A percentile compares a stretch with the other conserved stretches of the same genome.
These are phyloP conservation scores for Ogataea corticis DNA, from an alignment of 805 yeast genomes.

Conservation along the genomic window DNA sequence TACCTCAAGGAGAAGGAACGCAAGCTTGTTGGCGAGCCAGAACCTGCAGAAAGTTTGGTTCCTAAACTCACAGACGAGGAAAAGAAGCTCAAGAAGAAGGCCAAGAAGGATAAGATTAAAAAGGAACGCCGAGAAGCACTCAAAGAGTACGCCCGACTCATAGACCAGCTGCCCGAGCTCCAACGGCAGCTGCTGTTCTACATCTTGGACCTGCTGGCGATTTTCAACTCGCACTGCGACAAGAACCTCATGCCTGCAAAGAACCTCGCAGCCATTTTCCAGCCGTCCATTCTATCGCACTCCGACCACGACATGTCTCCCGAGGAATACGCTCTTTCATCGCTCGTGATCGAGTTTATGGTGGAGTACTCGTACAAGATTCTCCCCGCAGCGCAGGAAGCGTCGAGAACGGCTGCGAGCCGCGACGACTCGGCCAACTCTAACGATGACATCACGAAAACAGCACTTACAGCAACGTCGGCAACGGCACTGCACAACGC, in stretches of 20 bases:
- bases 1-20: constrained; percentile 58
- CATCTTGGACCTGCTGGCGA: constrained; percentile 79
- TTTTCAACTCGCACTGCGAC: constrained; percentile 77
- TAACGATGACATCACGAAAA: background rate
- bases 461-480: background rate
- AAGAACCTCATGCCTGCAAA: constrained; percentile 89
- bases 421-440: background rate
- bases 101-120: constrained; percentile 56
- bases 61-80: constrained; percentile 25
- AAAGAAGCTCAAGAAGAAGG: constrained; percentile 40
- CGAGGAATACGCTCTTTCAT: constrained; percentile 84
- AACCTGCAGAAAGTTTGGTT: constrained; percentile 9
- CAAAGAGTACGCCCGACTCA: constrained; percentile 66
- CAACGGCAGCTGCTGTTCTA: constrained; percentile 83
- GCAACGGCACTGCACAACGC: background rate
- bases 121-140: constrained; percentile 69
- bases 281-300: constrained; percentile 92
- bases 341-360: constrained; percentile 83
- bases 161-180: constrained; percentile 70
- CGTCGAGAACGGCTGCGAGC: background rate
- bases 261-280: constrained; percentile 93
- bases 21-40: constrained; percentile 15
- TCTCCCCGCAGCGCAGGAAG: constrained; percentile 51
- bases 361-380: constrained; percentile 82
- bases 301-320: constrained; percentile 92